Evolutionary conservation across 192 early-diverging fungal genomes (phyloP).

Genomic region (Coemansia erecta): DNA sequence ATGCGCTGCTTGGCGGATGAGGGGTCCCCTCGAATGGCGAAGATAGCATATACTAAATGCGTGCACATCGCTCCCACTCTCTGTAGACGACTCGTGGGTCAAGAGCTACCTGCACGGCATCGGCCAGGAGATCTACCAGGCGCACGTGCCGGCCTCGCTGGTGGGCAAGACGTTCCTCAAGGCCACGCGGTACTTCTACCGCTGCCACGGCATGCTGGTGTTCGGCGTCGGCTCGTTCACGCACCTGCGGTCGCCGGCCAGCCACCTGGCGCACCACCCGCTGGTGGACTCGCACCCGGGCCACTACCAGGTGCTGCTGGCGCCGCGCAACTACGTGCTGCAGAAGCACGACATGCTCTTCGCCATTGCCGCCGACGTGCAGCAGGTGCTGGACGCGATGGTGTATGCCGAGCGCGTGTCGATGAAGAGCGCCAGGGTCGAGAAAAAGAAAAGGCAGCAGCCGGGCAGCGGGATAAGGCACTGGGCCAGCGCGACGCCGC

Average conservation of each 20-base stretch:
- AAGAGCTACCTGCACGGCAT: conserved; percentile 49
- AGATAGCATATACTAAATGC: neutral
- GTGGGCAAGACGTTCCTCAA: conserved; percentile 46
- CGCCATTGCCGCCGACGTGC: conserved; percentile 44
- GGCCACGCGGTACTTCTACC: conserved; percentile 46
- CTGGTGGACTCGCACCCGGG: conserved; percentile 6
- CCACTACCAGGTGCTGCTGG: conserved; percentile 42
- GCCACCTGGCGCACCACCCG: conserved; percentile 27
- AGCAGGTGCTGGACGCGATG: conserved; percentile 35
- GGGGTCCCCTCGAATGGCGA: too few relatives aligned
- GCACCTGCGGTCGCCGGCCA: conserved; percentile 10
- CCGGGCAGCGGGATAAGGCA: neutral
- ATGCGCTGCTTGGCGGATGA: too few relatives aligned
- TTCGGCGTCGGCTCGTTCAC: conserved; percentile 48
- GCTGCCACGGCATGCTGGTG: conserved; percentile 41
- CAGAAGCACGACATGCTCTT: conserved; percentile 49
- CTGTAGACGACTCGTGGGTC: conserved; percentile 49
- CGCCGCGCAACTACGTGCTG: conserved; percentile 40
- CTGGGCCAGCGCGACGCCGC: neutral
- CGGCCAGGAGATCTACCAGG: conserved; percentile 54
- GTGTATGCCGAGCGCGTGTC: conserved; percentile 39
- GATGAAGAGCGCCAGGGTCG: conserved; percentile 21
- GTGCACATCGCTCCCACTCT: neutral
- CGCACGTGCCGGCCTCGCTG: conserved; percentile 33
- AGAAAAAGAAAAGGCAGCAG: neutral